Conservation (phyloP, 1,284 basidiomycete genomes). For the Pseudozyma sp. region DNA sequence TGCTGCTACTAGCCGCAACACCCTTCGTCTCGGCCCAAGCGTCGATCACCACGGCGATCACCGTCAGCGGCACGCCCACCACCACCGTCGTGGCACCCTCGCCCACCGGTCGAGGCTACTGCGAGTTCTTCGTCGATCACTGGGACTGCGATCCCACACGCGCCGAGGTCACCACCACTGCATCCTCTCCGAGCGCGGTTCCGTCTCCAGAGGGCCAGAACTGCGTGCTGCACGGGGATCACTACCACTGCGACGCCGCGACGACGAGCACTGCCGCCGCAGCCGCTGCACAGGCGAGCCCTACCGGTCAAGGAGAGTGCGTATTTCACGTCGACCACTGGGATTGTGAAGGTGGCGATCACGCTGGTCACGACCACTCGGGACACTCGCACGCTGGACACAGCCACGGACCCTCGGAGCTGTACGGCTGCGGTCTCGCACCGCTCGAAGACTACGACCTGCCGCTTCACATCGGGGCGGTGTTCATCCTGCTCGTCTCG, state of each 20-base stretch:
- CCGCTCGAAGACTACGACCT: constrained; percentile 68
- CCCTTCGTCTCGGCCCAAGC: constrained; percentile 7
- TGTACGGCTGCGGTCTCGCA: constrained; percentile 67
- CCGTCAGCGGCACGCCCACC: constrained; percentile 15
- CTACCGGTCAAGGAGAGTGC: constrained; percentile 33
- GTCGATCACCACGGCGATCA: constrained; percentile 16
- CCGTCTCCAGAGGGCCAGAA: constrained; percentile 24
- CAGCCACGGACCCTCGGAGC: constrained; percentile 67
- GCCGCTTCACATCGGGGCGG: constrained; percentile 70
- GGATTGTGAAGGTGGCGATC: constrained; percentile 40
- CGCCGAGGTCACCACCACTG: constrained; percentile 5
- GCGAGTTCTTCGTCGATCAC: constrained; percentile 38
- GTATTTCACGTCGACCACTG: constrained; percentile 45
- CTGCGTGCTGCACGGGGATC: constrained; percentile 27
- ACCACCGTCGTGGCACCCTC: constrained; percentile 24
- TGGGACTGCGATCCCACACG: constrained; percentile 35
- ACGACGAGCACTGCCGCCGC: constrained; percentile 8
- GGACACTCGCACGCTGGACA: constrained; percentile 22
- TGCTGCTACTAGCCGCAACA: constrained; percentile 15
- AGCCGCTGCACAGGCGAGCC: constrained; percentile 22
- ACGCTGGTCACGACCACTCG: constrained; percentile 26
- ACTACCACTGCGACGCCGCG: constrained; percentile 30
- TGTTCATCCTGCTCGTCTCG: constrained; percentile 70
- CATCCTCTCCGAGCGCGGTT: constrained; percentile 7
- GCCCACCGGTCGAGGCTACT: constrained; percentile 36